Evolutionary conservation across 768 basidiomycete species (phyloP), one percentile per base, ranked within the genome.

Genomic region (Suillus americanus): DNA sequence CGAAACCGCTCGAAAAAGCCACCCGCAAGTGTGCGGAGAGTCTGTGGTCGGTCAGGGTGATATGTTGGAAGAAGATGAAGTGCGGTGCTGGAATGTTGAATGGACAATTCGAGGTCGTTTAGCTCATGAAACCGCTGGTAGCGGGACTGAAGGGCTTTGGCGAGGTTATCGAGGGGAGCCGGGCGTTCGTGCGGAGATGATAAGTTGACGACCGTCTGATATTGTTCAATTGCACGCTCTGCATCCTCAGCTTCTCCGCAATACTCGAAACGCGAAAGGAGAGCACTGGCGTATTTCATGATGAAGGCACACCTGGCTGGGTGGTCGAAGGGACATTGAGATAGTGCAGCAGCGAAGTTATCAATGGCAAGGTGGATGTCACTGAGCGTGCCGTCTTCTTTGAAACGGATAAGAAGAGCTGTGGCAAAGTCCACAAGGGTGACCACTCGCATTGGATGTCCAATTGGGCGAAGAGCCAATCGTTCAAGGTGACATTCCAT

Each of bases 351-450:
- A 63, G 60, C 66, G 35, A 76, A 73, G 48, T 69, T 62, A 38
- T 69, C 66, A 50, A 74, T 69, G 10, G 70, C 77, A n/a, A 73
- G 64, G 45, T 78, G 71, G 3, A 78, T 61, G 41, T 78, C 78
- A 41, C 63, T 61, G 23, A 64, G 54, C 37, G 56, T 38, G 6
- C 75, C 66, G 16, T 67, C 67, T 54, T 70, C 60, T 48, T 72
- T 69, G 41, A 75, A 74, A 25, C 71, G 76, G 46, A 70, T 67
- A 9, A 71, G 69, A 20, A 78, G 57, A 10, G 67, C 70, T 28
- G 69, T 70, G 5, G 74, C 76, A 57, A 77, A 74, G 46, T 73
- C 74, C 46, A 69, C 71, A 37, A 79, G 35, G 12, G 69, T 61
- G 46, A 55, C 69, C 38, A 70, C 60, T 43, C 68, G 68, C n/a